These are phyloP conservation scores for Glycine latifolia DNA, from an alignment of 306 rosid species.

Conservation along the genomic window DNA sequence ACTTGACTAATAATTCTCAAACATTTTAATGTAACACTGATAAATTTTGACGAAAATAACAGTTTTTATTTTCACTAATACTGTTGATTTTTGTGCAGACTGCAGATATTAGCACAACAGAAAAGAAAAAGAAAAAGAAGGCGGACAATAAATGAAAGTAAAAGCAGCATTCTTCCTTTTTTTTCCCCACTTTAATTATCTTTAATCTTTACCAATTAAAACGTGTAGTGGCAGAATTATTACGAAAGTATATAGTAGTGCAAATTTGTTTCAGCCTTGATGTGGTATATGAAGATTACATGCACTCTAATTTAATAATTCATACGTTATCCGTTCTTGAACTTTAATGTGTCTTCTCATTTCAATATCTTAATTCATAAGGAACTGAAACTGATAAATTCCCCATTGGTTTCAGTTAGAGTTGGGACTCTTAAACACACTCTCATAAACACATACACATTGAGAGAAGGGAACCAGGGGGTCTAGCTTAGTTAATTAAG, in stretches of 20 bases:
- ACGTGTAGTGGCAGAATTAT: background rate
- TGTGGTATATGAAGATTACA: constrained; percentile 31
- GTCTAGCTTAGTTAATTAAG: no score
- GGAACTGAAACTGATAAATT: constrained; percentile 53
- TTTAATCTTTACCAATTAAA: constrained; percentile 44
- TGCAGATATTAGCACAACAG: background rate
- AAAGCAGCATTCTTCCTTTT: constrained; percentile 46
- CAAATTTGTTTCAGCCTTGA: constrained; percentile 22
- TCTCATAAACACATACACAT: background rate
- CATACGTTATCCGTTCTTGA: constrained; percentile 29
- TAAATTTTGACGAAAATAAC: background rate
- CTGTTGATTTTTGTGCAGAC: background rate
- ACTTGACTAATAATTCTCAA: background rate
- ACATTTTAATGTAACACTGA: background rate
- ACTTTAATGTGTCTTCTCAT: constrained; percentile 44
- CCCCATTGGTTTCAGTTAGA: constrained; percentile 22
- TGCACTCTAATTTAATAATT: background rate
- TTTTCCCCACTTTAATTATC: constrained; percentile 28
- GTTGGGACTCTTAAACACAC: constrained; percentile 5
- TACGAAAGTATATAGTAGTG: background rate
- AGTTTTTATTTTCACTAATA: background rate
- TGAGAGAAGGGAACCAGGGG: background rate
- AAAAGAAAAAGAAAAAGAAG: background rate
- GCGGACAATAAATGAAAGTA: constrained; percentile 44
- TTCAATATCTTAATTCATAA: constrained; percentile 50